Conservation (phyloP, 2,329 filamentous ascomycete species). For the Aspergillus latus region DNA sequence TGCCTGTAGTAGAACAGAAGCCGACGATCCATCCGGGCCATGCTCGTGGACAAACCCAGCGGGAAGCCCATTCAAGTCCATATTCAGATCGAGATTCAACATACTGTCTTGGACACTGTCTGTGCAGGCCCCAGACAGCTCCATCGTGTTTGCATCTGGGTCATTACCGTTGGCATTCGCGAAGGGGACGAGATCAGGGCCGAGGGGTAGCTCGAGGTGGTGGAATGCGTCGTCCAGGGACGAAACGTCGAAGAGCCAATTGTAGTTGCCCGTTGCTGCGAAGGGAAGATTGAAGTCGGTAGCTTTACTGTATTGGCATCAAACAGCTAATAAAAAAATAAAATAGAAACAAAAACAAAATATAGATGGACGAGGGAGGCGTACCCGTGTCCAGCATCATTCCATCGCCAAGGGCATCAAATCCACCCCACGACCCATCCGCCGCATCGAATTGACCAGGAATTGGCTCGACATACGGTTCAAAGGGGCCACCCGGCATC, state of each 20-base stretch:
- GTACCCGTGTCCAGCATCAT: slow-evolving; percentile 59
- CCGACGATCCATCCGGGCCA: slow-evolving; percentile 18
- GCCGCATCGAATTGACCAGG: slow-evolving; percentile 37
- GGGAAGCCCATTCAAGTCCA: slow-evolving; percentile 1
- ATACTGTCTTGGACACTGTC: not conserved
- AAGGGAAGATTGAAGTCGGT: slow-evolving; percentile 66
- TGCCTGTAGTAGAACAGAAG: slow-evolving; percentile 25
- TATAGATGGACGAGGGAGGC: no score
- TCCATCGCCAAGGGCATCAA: slow-evolving; percentile 42
- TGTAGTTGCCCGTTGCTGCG: slow-evolving; percentile 62
- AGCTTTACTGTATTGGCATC: slow-evolving; percentile 32
- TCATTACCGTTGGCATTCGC: slow-evolving; percentile 17
- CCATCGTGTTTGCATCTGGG: no score
- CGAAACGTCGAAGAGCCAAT: slow-evolving; percentile 58
- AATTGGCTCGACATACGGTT: slow-evolving; percentile 34
- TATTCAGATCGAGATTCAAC: slow-evolving; percentile 2
- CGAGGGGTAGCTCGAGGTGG: slow-evolving; percentile 28
- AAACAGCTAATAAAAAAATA: not conserved
- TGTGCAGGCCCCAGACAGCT: no score
- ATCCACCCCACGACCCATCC: slow-evolving; percentile 29
- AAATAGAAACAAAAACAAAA: no score
- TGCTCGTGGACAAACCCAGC: not conserved
- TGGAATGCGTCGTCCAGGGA: slow-evolving; percentile 39
- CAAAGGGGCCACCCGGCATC: slow-evolving; percentile 33
- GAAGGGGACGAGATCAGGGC: slow-evolving; percentile 26